Percentiles rank a stretch among this genome's conserved stretches.
Evolutionary conservation across 306 rosid genomes (phyloP).

Genomic region (Glycine soja): DNA sequence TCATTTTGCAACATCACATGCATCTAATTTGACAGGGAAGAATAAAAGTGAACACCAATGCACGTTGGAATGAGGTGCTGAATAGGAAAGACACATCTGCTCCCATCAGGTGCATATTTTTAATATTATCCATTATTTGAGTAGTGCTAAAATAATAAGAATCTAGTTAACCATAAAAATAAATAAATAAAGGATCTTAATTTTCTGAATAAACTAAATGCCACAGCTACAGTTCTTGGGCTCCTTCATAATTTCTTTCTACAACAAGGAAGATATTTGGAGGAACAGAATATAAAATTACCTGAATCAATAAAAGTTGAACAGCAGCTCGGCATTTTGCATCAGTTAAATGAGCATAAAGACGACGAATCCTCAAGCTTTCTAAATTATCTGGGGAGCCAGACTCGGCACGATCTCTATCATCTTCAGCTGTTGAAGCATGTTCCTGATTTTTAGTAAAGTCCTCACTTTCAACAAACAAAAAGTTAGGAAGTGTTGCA

Average conservation of each 20-base stretch:
- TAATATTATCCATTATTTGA: conserved; percentile 14
- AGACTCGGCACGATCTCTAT: conserved; percentile 60
- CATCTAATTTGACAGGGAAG: conserved; percentile 24
- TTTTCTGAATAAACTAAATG: conserved; percentile 4
- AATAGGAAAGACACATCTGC: conserved; percentile 17
- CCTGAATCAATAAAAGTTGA: conserved; percentile 97
- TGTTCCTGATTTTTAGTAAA: conserved; percentile 52
- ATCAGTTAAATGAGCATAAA: conserved; percentile 71
- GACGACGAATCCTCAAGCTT: conserved; percentile 52
- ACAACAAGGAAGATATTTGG: neutral
- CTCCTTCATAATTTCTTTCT: conserved; percentile 24
- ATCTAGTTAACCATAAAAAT: conserved; percentile 3
- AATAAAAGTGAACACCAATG: conserved; percentile 11
- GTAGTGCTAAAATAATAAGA: conserved; percentile 11
- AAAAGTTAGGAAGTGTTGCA: conserved; percentile 87
- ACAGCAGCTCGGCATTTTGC: conserved; percentile 96
- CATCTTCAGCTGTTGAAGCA: conserved; percentile 56
- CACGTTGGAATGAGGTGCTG: conserved; percentile 15
- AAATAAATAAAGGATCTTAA: conserved; percentile 20
- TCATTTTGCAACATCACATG: conserved; percentile 29
- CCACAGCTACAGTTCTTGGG: conserved; percentile 12
- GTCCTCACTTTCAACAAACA: conserved; percentile 65
- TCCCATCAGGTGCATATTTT: conserved; percentile 12
- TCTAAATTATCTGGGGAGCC: conserved; percentile 61
- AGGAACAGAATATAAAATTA: conserved; percentile 48